Evolutionary conservation across 2,329 filamentous ascomycete species (phyloP).

Genomic region (Fusarium sp.): DNA sequence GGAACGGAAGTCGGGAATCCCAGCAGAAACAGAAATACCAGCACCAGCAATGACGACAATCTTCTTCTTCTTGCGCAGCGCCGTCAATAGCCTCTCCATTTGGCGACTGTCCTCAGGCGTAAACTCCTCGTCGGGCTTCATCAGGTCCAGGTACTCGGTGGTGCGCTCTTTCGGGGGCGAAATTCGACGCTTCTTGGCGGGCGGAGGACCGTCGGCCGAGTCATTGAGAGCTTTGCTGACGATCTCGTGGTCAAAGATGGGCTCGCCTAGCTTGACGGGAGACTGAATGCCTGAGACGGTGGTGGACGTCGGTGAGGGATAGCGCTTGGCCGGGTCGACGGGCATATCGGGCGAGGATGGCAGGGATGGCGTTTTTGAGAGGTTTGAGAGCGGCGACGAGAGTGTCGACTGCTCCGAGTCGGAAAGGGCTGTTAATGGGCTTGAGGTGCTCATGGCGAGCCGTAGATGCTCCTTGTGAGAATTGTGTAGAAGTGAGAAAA

Average conservation of each 20-base stretch:
- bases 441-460: slow-evolving; percentile 44
- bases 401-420: slow-evolving; percentile 54
- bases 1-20: slow-evolving; percentile 97
- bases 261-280: slow-evolving; percentile 59
- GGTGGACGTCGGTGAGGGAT: slow-evolving; percentile 64
- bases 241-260: slow-evolving; percentile 51
- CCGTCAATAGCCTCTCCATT: slow-evolving; percentile 77
- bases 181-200: slow-evolving; percentile 81
- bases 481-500: slow-evolving; percentile 18
- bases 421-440: slow-evolving; percentile 45
- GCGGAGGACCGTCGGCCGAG: slow-evolving; percentile 69
- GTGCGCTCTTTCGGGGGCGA: slow-evolving; percentile 73
- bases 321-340: slow-evolving; percentile 56
- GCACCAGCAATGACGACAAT: slow-evolving; percentile 97
- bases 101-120: slow-evolving; percentile 61
- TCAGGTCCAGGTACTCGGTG: slow-evolving; percentile 84
- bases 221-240: slow-evolving; percentile 41
- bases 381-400: slow-evolving; percentile 66
- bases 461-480: slow-evolving; percentile 17
- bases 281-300: slow-evolving; percentile 63
- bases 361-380: slow-evolving; percentile 65
- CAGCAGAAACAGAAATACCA: slow-evolving; percentile 95
- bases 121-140: slow-evolving; percentile 62
- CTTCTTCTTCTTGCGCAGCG: slow-evolving; percentile 89
- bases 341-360: slow-evolving; percentile 58